Base-by-base conservation (phyloP, 2,329 filamentous ascomycete genomes). In the Venturia asperata region DNA sequence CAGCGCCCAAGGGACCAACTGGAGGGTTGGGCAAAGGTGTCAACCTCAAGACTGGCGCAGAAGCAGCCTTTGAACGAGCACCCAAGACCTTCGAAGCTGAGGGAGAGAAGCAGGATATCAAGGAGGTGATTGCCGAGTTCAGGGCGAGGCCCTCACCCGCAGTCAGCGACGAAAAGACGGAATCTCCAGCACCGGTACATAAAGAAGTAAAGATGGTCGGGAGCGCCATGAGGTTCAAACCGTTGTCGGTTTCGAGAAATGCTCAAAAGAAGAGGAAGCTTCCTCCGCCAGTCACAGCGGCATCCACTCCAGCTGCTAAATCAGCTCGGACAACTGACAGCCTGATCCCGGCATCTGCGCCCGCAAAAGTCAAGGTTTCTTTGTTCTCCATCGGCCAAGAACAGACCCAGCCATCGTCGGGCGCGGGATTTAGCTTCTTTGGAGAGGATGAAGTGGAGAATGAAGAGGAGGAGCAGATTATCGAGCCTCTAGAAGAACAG, bases 211-310 rank as follows among this genome's bases (percentile, higher is more conserved):
- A 90, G 76, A 76, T 89, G 17, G 83, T 87, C 1, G 90, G 89
- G 24, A 94, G 92, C 70, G 85, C 91, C 15, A 85, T 92, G 75
- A 90, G 91, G 85, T 97, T 97, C 76, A 89, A 87, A 73, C 93
- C 93, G 3, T 79, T 97, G 45, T 96, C 92, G 0, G 92, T 97
- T 17, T 85, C 87, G 19, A 83, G 90, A 67, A 91, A 88, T 68
- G 82, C 86, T 39, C 84, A 83, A 68, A 91, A 89, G 77, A 87
- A 83, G 71, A 75, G 73, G 39, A 61, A 61, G 17, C 55, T 61
- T 27, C 21, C 80, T 66, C 74, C 74, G 45, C 11, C 68, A 49
- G 52, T 34, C 34, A 52, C 66, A 27, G 24, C 64, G n/a, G 6
- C 37, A 45, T 66, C 61, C 15, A n/a, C 69, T 43, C 43, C 68